These are phyloP conservation scores for Vickermania spadyakhi DNA, from an alignment of 208 protist genomes.

Conservation along the genomic window DNA sequence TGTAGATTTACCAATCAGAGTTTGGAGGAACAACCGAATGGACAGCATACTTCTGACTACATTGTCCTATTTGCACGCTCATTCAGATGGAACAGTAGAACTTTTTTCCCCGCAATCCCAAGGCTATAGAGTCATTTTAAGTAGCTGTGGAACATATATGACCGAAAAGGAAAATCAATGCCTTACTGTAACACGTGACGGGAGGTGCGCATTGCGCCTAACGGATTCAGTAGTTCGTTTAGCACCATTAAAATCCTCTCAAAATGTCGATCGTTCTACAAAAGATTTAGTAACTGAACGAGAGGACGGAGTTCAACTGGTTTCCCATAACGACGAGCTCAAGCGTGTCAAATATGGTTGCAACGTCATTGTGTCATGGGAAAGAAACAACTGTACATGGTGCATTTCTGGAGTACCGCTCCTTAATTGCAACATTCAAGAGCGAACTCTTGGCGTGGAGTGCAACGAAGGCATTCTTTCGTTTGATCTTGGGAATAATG, in stretches of 20 bases:
- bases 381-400: not conserved
- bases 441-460: not conserved
- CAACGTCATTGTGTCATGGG: slow-evolving; percentile 1
- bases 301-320: not conserved
- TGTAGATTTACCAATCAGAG: slow-evolving; percentile 20
- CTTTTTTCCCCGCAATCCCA: slow-evolving; percentile 14
- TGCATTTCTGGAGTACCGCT: not conserved
- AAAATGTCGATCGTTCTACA: not conserved
- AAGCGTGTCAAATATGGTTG: not conserved
- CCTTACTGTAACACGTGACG: not conserved
- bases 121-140: slow-evolving; percentile 18
- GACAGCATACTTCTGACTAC: slow-evolving; percentile 8
- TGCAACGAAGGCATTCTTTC: not conserved
- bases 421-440: not conserved
- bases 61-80: not conserved
- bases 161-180: slow-evolving; percentile 5
- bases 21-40: slow-evolving; percentile 23
- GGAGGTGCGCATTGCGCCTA: not conserved
- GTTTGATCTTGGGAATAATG: slow-evolving; percentile 1
- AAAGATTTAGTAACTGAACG: not conserved
- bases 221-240: not conserved
- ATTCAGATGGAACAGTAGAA: slow-evolving; percentile 35
- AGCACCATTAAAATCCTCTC: not conserved
- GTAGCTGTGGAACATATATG: slow-evolving; percentile 16
- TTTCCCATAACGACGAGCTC: not conserved